phyloP scores from a whole-genome alignment of 139 green algal species.

The Zygnema circumcarinatum region DNA sequence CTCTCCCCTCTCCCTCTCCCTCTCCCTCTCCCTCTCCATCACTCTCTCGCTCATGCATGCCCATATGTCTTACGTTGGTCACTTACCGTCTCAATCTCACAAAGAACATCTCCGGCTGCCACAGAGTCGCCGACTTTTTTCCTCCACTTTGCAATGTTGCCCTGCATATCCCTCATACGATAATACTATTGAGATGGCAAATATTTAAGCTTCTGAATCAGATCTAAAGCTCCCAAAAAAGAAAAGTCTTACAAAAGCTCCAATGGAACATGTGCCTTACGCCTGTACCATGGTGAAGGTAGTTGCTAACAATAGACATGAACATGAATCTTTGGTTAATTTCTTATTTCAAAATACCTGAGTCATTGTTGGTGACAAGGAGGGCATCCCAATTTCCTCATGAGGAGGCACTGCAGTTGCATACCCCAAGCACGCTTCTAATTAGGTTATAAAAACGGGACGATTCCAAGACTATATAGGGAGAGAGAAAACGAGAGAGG shows the following conservation, averaged over 20 bases:
- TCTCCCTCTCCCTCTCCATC: no score
- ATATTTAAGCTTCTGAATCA: background rate
- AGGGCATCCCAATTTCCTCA: constrained; percentile 42
- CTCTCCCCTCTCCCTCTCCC: no score
- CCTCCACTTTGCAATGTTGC: constrained; percentile 87
- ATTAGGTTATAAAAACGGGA: no score
- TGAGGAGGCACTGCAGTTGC: constrained; percentile 37
- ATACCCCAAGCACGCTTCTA: no score
- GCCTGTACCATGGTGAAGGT: background rate
- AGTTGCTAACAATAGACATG: no score
- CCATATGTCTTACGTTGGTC: no score
- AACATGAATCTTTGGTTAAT: no score
- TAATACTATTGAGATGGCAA: no score
- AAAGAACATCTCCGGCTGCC: constrained; percentile 79
- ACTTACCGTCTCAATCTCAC: constrained; percentile 89
- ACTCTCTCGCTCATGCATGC: no score
- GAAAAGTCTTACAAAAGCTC: background rate
- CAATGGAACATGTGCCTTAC: background rate
- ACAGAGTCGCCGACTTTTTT: constrained; percentile 80
- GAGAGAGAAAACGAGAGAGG: no score
- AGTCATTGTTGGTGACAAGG: constrained; percentile 46
- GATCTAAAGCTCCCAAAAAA: background rate
- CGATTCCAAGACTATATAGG: no score
- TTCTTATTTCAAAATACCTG: no score
- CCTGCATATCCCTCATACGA: constrained; percentile 60